Percentiles rank a stretch among this genome's conserved stretches.
Conservation (phyloP, 2,329 filamentous ascomycete species). For the Elsinoe perseae region DNA sequence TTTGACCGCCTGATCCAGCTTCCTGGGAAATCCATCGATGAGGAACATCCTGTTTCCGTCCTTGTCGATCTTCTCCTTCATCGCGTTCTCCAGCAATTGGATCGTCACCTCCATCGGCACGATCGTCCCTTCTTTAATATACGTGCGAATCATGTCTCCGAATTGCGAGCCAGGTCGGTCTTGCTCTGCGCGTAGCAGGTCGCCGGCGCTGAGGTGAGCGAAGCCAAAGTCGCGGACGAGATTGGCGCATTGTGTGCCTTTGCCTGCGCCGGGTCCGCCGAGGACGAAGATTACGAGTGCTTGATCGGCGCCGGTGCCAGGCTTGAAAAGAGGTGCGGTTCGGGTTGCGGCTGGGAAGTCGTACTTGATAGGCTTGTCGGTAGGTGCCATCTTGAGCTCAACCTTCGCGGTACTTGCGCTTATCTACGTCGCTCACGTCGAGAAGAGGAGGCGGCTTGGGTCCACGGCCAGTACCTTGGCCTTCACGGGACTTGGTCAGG, state of each 20-base stretch:
- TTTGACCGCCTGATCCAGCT: slow-evolving; percentile 91
- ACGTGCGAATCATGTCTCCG: slow-evolving; percentile 82
- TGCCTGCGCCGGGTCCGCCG: slow-evolving; percentile 88
- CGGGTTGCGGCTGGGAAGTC: slow-evolving; percentile 46
- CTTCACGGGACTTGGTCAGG: slow-evolving; percentile 40
- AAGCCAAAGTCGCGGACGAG: slow-evolving; percentile 85
- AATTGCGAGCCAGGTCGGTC: slow-evolving; percentile 78
- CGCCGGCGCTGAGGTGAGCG: slow-evolving; percentile 86
- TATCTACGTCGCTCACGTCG: slow-evolving; percentile 10
- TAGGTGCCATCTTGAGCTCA: slow-evolving; percentile 23
- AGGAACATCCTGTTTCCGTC: slow-evolving; percentile 62
- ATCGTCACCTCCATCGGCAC: slow-evolving; percentile 99
- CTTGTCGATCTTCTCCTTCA: slow-evolving; percentile 60
- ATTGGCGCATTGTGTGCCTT: slow-evolving; percentile 89
- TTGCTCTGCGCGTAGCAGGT: slow-evolving; percentile 90
- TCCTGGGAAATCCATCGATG: slow-evolving; percentile 80
- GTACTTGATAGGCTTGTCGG: slow-evolving; percentile 22
- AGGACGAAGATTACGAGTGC: slow-evolving; percentile 96
- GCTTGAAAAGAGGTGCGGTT: slow-evolving; percentile 62
- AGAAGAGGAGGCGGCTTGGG: slow-evolving; percentile 18
- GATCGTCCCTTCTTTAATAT: slow-evolving; percentile 91
- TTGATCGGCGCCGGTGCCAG: slow-evolving; percentile 42
- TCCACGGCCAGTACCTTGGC: slow-evolving; percentile 28
- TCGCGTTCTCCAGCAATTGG: slow-evolving; percentile 86
- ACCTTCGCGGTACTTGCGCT: slow-evolving; percentile 16